phyloP scores from a whole-genome alignment of 2,329 filamentous ascomycete genomes.

The Clonostachys solani region DNA sequence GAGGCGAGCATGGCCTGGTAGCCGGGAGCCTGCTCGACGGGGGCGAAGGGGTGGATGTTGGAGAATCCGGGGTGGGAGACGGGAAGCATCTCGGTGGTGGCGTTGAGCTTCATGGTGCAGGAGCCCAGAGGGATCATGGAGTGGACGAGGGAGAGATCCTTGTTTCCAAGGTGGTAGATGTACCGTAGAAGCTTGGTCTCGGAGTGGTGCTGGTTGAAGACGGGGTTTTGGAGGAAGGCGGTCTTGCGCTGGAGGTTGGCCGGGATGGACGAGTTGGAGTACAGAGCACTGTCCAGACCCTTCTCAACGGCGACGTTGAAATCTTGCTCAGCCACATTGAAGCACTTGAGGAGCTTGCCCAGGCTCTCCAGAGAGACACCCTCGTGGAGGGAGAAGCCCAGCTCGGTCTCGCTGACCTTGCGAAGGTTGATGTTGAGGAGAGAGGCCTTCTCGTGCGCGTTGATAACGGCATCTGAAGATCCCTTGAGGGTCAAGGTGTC shows the following conservation, averaged over 20 bases:
- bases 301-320: conserved; percentile 11
- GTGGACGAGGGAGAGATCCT: conserved; percentile 89
- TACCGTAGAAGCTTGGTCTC: conserved; percentile 93
- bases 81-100: conserved; percentile 87
- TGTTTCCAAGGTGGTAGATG: conserved; percentile 88
- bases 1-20: conserved; percentile 68
- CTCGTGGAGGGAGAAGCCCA: no score
- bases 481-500: conserved; percentile 80
- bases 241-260: conserved; percentile 65
- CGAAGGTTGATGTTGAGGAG: neutral
- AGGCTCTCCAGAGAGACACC: no score
- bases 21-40: conserved; percentile 57
- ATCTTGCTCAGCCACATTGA: neutral
- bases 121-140: conserved; percentile 98
- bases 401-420: no score
- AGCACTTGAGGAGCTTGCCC: neutral
- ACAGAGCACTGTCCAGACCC: conserved; percentile 19
- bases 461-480: conserved; percentile 32
- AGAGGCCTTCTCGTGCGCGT: conserved; percentile 7
- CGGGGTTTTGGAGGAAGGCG: conserved; percentile 77
- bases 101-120: conserved; percentile 98
- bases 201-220: conserved; percentile 93
- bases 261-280: no score
- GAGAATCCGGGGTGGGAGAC: conserved; percentile 31
- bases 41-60: conserved; percentile 67